phyloP scores from a whole-genome alignment of 2,329 filamentous ascomycete genomes.

The Phoma sp. region DNA sequence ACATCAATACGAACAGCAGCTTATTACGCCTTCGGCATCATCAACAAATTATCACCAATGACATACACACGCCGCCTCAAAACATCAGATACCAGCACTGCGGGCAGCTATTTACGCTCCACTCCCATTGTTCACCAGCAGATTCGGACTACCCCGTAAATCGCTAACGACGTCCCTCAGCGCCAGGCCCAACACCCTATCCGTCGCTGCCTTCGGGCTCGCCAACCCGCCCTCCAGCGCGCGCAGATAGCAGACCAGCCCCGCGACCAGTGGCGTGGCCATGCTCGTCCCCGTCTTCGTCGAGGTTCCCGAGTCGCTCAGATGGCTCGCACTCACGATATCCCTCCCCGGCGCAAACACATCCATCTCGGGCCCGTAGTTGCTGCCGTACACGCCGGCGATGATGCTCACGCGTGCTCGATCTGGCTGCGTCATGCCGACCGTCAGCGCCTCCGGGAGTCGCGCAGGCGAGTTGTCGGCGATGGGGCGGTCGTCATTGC shows the following conservation, averaged over 20 bases:
- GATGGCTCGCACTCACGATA: conserved; percentile 53
- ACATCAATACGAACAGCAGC: too few species aligned
- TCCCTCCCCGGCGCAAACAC: conserved; percentile 46
- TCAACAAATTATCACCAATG: too few species aligned
- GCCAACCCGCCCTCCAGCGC: conserved; percentile 43
- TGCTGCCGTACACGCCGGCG: conserved; percentile 15
- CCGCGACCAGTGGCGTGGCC: conserved; percentile 72
- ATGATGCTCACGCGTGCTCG: conserved; percentile 30
- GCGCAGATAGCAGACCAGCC: conserved; percentile 73
- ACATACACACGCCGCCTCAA: too few species aligned
- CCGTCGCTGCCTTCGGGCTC: not conserved
- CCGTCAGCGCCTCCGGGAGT: conserved; percentile 41
- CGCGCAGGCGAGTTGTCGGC: conserved; percentile 39
- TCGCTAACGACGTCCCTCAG: conserved; percentile 2
- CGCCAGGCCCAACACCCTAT: not conserved
- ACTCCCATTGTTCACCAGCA: conserved; percentile 6
- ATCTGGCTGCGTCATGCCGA: conserved; percentile 42
- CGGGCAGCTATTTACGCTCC: not conserved
- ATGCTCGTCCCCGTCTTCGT: conserved; percentile 67
- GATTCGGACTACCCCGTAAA: not conserved
- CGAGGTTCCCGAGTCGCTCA: conserved; percentile 47
- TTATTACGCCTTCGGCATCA: too few species aligned
- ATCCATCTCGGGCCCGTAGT: conserved; percentile 44
- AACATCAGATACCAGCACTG: too few species aligned
- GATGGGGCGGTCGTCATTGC: conserved; percentile 40